Evolutionary conservation across 1,139 yeast genomes (phyloP), one percentile per base, ranked within the genome.

Genomic region (Suhomyces wounanorum): DNA sequence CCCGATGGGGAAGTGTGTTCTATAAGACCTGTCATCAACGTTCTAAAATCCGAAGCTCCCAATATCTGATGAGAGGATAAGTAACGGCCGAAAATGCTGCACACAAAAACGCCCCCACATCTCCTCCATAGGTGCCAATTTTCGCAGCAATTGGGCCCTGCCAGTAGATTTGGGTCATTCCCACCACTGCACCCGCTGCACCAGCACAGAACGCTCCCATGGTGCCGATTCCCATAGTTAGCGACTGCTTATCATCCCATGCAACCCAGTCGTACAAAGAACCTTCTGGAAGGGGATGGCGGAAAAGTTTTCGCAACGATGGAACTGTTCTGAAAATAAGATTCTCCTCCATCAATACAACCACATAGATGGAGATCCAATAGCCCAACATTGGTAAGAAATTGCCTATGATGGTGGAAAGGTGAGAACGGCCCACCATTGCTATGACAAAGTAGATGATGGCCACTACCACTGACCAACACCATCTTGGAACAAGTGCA

Each of bases 91-190:
- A 30, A 31, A 53, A 52, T 5, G 44, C 53, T 0, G 52, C 56
- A 33, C 55, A 49, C 14, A 53, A 37, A 50, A 54, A 53, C 36
- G 50, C 46, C 4, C 56, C 56, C 7, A 45, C 43, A 30, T 53
- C 56, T 6, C 61, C 49, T 35, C 63, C 61, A 47, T 57, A 50
- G 4, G 48, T 61, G 8, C 72, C 71, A 17, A 67, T 58, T 40
- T 51, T 56, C 31, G 54, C 60, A 2, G 72, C 71, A 25, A 69
- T 51, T 0, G 70, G 70, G 0, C 73, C 72, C 35, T 60, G 55
- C 59, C 60, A 69, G 52, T 69, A 69, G 1, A 64, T 64, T 52
- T 69, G 73, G 48, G 67, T 62, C 74, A 69, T 69, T 1, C 73
- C 73, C 26, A 68, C 51, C 0, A 66, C 66, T 0, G 73, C 73